Conservation (phyloP, 176 grass and related monocot species). For the Bonia amplexicaulis region DNA sequence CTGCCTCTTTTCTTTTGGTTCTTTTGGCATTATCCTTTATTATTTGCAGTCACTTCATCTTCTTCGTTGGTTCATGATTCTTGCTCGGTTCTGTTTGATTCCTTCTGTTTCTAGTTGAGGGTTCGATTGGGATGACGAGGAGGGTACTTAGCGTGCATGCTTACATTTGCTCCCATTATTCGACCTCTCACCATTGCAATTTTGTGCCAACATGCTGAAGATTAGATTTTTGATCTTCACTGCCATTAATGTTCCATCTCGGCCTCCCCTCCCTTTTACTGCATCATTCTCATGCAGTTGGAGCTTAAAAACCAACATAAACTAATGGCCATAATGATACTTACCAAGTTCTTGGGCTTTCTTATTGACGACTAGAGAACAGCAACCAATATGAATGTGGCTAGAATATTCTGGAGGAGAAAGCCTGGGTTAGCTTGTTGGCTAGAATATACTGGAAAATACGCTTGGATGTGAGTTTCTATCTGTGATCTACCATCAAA, state of each 20-base stretch:
- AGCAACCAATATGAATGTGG: neutral
- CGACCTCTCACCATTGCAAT: neutral
- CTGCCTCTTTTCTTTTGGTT: neutral
- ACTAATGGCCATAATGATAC: constrained; percentile 7
- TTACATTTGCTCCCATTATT: neutral
- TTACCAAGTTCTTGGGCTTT: neutral
- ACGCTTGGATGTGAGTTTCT: neutral
- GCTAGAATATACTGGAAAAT: neutral
- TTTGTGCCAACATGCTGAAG: neutral
- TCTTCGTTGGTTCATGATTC: constrained; percentile 11
- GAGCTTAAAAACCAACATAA: constrained; percentile 16
- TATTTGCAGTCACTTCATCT: constrained; percentile 10
- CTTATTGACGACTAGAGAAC: neutral
- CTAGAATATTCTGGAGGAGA: neutral
- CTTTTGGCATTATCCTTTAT: constrained; percentile 4
- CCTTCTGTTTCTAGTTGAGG: constrained; percentile 1
- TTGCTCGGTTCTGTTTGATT: constrained; percentile 5
- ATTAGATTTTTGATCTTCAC: neutral
- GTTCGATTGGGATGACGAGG: neutral
- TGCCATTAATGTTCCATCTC: neutral
- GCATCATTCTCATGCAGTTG: neutral
- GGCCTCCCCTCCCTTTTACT: neutral
- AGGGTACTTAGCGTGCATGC: neutral
- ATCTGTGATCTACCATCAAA: neutral
- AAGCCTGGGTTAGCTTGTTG: neutral